phyloP scores from a whole-genome alignment of 306 rosid genomes.

The Lathyrus aphaca region DNA sequence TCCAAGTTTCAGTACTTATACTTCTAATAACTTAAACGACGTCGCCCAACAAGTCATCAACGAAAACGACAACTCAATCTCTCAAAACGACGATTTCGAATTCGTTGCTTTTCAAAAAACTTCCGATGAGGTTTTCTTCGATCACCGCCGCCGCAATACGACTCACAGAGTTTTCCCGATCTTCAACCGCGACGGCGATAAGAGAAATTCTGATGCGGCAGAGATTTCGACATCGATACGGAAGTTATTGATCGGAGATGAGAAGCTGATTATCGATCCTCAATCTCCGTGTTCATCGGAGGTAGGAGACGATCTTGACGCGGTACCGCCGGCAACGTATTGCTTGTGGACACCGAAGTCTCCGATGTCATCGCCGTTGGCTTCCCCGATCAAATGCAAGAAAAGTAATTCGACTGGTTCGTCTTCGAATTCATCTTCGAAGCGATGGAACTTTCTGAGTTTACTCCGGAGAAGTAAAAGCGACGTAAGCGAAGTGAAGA shows the following conservation, averaged over 20 bases:
- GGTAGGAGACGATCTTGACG: conserved; percentile 59
- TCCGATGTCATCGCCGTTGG: no score
- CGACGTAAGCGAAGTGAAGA: conserved; percentile 55
- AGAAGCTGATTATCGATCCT: not conserved
- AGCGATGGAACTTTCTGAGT: conserved; percentile 70
- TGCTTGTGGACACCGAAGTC: conserved; percentile 79
- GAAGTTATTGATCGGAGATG: conserved; percentile 39
- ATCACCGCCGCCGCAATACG: not conserved
- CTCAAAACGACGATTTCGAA: conserved; percentile 51
- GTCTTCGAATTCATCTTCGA: conserved; percentile 43
- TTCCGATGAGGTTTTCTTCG: conserved; percentile 37
- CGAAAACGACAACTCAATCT: not conserved
- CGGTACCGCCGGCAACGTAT: conserved; percentile 63
- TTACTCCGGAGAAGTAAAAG: conserved; percentile 75
- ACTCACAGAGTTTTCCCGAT: conserved; percentile 61
- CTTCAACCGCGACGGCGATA: conserved; percentile 51
- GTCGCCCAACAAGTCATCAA: conserved; percentile 31
- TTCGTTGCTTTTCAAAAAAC: conserved; percentile 55
- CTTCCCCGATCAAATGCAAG: conserved; percentile 50
- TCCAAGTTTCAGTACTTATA: conserved; percentile 55
- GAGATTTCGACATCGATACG: conserved; percentile 40
- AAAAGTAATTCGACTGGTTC: conserved; percentile 89
- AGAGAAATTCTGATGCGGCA: not conserved
- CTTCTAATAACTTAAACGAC: conserved; percentile 31
- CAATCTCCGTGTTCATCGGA: conserved; percentile 40